Evolutionary conservation across 108 stramenopile genomes (phyloP).

Genomic region (Cyclotella cryptica): DNA sequence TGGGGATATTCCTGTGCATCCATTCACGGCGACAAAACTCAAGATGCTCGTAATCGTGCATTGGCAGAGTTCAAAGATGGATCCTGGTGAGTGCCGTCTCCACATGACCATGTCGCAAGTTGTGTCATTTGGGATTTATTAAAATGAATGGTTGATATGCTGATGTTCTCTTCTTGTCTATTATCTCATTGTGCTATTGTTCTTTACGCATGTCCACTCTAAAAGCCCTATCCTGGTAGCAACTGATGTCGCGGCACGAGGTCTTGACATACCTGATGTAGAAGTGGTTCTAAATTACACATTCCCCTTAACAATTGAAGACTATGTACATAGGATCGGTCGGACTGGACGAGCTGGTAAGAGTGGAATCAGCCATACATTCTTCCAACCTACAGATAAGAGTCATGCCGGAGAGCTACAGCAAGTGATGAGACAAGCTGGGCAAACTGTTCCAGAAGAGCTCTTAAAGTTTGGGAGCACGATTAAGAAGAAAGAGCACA

Average conservation of each 20-base stretch:
- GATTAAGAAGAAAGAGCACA: conserved; percentile 99
- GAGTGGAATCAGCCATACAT: conserved; percentile 95
- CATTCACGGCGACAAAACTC: conserved; percentile 98
- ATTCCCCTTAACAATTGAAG: conserved; percentile 97
- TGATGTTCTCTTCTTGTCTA: too few relatives aligned
- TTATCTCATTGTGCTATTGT: too few relatives aligned
- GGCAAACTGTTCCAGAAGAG: conserved; percentile 89
- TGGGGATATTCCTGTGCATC: conserved; percentile 77
- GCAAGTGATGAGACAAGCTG: conserved; percentile 97
- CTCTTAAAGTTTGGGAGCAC: conserved; percentile 97
- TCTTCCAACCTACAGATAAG: conserved; percentile 97
- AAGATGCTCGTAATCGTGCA: conserved; percentile 89
- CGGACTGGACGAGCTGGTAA: conserved; percentile 98
- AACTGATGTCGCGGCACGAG: conserved; percentile 98
- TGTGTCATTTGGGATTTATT: too few relatives aligned
- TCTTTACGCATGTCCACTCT: neutral
- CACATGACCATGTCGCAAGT: too few relatives aligned
- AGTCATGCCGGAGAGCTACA: conserved; percentile 95
- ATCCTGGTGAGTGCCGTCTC: conserved; percentile 6
- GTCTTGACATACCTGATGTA: conserved; percentile 98
- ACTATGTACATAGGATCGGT: conserved; percentile 97
- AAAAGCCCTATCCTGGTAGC: conserved; percentile 91
- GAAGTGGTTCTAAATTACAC: conserved; percentile 97
- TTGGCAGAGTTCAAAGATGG: conserved; percentile 93
- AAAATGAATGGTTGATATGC: too few relatives aligned